Conservation (phyloP, 257 asterid genomes). For the Solanum dulcamara region DNA sequence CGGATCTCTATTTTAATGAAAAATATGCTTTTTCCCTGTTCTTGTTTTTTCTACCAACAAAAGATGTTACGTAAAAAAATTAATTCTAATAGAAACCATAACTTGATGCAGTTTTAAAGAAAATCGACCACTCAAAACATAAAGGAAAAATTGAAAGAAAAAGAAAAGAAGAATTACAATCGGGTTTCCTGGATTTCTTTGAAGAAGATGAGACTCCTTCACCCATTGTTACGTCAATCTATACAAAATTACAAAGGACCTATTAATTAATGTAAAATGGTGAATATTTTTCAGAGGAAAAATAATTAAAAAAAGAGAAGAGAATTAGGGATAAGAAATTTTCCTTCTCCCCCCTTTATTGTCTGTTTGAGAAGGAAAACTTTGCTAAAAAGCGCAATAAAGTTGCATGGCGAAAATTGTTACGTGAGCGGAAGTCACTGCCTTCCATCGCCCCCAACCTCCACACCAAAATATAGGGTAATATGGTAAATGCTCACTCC, state of each 20-base stretch:
- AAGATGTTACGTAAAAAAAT: too few species aligned
- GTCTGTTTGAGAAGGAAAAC: neutral
- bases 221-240: slow-evolving; percentile 10
- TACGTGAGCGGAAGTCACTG: neutral
- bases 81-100: neutral
- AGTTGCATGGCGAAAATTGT: neutral
- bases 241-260: neutral
- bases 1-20: neutral
- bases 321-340: neutral
- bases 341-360: neutral
- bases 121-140: neutral
- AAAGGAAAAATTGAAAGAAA: neutral
- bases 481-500: neutral
- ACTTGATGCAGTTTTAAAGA: neutral
- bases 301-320: neutral
- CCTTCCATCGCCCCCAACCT: neutral
- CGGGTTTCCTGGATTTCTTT: slow-evolving; percentile 24
- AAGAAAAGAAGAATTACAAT: slow-evolving; percentile 8
- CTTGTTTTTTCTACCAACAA: neutral
- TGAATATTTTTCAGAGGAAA: neutral
- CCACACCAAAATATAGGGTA: neutral
- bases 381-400: neutral
- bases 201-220: slow-evolving; percentile 16
- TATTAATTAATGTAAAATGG: neutral
- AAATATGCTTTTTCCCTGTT: neutral